These are phyloP conservation scores for Nakaseomyces glabratus DNA, from an alignment of 1,139 yeast genomes.

Conservation along the genomic window DNA sequence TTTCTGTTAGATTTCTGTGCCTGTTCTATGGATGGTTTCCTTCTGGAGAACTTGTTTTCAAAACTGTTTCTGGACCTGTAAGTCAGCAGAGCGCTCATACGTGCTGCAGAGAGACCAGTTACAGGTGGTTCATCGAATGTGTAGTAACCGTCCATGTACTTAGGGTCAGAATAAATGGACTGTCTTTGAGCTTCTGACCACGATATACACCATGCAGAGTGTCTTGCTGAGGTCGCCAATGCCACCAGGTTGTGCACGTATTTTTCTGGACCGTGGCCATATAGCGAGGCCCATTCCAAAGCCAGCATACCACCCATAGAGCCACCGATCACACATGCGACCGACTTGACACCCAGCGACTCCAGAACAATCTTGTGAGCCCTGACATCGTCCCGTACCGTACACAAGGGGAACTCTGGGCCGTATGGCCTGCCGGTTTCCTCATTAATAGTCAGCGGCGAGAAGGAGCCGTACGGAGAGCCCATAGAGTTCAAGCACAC, in stretches of 20 bases:
- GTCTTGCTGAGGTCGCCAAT: conserved; percentile 87
- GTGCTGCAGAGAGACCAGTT: conserved; percentile 86
- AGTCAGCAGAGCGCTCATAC: conserved; percentile 92
- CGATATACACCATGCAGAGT: conserved; percentile 96
- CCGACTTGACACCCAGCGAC: conserved; percentile 55
- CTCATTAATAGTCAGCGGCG: conserved; percentile 74
- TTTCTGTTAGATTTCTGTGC: conserved; percentile 15
- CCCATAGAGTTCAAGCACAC: conserved; percentile 87
- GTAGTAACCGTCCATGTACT: conserved; percentile 81
- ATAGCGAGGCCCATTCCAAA: conserved; percentile 69
- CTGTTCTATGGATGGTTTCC: conserved; percentile 39
- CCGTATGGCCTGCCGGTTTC: conserved; percentile 72
- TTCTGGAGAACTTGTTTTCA: conserved; percentile 83
- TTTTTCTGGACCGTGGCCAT: conserved; percentile 38
- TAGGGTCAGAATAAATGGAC: conserved; percentile 89
- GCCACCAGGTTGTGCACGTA: conserved; percentile 72
- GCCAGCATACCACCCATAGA: conserved; percentile 99
- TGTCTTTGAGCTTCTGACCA: conserved; percentile 99
- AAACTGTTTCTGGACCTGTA: conserved; percentile 88
- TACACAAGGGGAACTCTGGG: conserved; percentile 88
- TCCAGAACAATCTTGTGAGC: conserved; percentile 74
- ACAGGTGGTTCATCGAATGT: conserved; percentile 67
- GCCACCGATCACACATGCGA: conserved; percentile 89
- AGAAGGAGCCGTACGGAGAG: conserved; percentile 92
- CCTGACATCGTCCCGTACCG: conserved; percentile 81